A percentile compares a stretch with the other conserved stretches of the same genome.
Conservation (phyloP, 495 filamentous ascomycete species). For the Podospora pseudocomata region DNA sequence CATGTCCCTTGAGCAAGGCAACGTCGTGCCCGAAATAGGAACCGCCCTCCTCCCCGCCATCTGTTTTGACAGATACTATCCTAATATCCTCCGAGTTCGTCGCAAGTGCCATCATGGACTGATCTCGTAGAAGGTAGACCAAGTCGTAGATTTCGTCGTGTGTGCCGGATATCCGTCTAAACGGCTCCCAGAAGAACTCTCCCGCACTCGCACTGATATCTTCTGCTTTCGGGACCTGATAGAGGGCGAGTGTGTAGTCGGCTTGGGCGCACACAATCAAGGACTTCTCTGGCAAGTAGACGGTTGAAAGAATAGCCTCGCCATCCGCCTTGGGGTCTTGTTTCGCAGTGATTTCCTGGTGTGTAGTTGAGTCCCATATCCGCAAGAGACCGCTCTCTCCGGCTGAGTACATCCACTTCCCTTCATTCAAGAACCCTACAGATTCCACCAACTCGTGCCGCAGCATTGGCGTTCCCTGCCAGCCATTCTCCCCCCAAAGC, state of each 20-base stretch:
- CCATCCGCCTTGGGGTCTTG: constrained; percentile 63
- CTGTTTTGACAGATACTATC: constrained; percentile 59
- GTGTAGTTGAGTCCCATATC: constrained; percentile 73
- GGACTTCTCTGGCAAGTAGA: constrained; percentile 58
- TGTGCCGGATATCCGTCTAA: constrained; percentile 85
- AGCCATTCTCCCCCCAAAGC: constrained; percentile 83
- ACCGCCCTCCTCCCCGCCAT: constrained; percentile 32
- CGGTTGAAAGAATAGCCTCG: constrained; percentile 70
- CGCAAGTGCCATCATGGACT: constrained; percentile 79
- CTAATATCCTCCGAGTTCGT: constrained; percentile 94
- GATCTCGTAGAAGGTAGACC: constrained; percentile 73
- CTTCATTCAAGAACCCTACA: constrained; percentile 70
- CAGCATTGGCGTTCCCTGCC: constrained; percentile 82
- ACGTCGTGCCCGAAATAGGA: constrained; percentile 85
- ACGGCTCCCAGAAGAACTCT: constrained; percentile 37
- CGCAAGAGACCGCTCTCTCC: constrained; percentile 80
- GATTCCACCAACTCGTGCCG: constrained; percentile 82
- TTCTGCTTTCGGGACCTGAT: constrained; percentile 47
- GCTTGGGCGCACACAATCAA: constrained; percentile 80
- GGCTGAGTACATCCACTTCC: constrained; percentile 70
- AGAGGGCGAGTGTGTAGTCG: constrained; percentile 79
- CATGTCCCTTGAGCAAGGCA: constrained; percentile 78
- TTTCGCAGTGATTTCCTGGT: constrained; percentile 72
- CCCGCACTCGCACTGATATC: constrained; percentile 27
- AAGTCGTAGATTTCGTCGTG: constrained; percentile 97